These are phyloP conservation scores for Colletotrichum lindemuthianum DNA, from an alignment of 2,329 filamentous ascomycete genomes.

Conservation along the genomic window DNA sequence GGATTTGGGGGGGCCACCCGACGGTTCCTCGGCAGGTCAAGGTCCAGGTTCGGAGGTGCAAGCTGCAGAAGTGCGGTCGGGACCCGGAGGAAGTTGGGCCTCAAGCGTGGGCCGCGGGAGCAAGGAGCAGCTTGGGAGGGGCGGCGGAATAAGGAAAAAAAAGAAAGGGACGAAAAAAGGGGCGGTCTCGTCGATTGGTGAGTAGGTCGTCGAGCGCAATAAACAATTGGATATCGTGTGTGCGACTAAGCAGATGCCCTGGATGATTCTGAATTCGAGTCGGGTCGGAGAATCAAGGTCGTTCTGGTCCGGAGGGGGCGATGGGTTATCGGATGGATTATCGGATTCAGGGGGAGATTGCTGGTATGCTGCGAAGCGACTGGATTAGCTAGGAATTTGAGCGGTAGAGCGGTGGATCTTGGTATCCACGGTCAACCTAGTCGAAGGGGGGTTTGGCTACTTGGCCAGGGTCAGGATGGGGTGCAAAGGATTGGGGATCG, in stretches of 20 bases:
- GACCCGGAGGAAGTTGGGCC: constrained; percentile 17
- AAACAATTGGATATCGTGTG: constrained; percentile 24
- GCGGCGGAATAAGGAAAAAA: not conserved
- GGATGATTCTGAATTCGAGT: not conserved
- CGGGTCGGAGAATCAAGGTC: constrained; percentile 3
- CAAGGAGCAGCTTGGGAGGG: constrained; percentile 12
- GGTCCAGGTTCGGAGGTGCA: constrained; percentile 7
- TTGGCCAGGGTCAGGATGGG: constrained; percentile 16
- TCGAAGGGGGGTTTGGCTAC: constrained; percentile 29
- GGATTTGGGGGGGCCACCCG: constrained; percentile 23
- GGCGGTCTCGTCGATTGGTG: too few species aligned
- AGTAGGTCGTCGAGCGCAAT: constrained; percentile 14
- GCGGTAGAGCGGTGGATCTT: constrained; percentile 31
- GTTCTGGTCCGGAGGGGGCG: constrained; percentile 10
- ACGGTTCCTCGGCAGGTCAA: constrained; percentile 29
- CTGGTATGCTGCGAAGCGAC: constrained; percentile 30
- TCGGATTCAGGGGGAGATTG: constrained; percentile 36
- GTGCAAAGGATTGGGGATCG: constrained; percentile 13
- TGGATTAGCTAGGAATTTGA: constrained; percentile 31
- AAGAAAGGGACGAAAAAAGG: constrained; percentile 10
- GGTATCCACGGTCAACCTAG: constrained; percentile 26
- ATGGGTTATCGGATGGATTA: constrained; percentile 30
- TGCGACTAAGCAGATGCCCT: not conserved
- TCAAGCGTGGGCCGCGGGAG: constrained; percentile 9
- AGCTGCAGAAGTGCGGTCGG: constrained; percentile 19